Conservation (phyloP, 2,329 filamentous ascomycete species). For the Botrytis cinerea region DNA sequence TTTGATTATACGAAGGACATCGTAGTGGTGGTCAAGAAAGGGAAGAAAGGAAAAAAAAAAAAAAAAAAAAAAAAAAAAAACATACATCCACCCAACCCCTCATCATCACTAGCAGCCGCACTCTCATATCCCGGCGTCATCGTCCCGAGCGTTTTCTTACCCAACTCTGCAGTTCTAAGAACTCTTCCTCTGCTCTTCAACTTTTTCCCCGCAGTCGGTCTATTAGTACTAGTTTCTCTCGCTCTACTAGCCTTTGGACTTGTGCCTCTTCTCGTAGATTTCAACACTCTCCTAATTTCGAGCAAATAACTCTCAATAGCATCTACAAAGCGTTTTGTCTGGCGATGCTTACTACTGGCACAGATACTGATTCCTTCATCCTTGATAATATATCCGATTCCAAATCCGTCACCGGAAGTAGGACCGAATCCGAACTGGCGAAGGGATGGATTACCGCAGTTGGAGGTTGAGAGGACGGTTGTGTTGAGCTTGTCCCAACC, state of each 20-base stretch:
- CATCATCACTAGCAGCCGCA: conserved; percentile 74
- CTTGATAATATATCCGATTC: conserved; percentile 99
- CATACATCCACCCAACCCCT: conserved; percentile 92
- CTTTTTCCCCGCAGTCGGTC: conserved; percentile 44
- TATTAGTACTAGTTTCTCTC: conserved; percentile 55
- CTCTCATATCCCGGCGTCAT: conserved; percentile 69
- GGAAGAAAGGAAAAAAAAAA: too few relatives aligned
- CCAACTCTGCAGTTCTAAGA: conserved; percentile 58
- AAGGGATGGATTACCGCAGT: conserved; percentile 93
- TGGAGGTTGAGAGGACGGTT: conserved; percentile 94
- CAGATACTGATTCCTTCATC: conserved; percentile 89
- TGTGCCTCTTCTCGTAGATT: conserved; percentile 61
- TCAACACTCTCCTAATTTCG: conserved; percentile 82
- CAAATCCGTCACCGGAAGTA: conserved; percentile 90
- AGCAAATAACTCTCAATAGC: conserved; percentile 87
- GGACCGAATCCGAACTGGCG: conserved; percentile 97
- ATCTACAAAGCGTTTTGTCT: conserved; percentile 88
- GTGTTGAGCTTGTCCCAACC: conserved; percentile 97
- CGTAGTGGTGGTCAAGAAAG: neutral
- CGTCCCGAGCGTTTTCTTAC: conserved; percentile 49
- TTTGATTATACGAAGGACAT: neutral
- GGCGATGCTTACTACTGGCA: conserved; percentile 88
- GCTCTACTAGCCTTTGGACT: conserved; percentile 56
- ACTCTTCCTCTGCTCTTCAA: conserved; percentile 73
- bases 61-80: too few relatives aligned